Base-by-base conservation (phyloP, 495 filamentous ascomycete species). In the Evernia prunastri region DNA sequence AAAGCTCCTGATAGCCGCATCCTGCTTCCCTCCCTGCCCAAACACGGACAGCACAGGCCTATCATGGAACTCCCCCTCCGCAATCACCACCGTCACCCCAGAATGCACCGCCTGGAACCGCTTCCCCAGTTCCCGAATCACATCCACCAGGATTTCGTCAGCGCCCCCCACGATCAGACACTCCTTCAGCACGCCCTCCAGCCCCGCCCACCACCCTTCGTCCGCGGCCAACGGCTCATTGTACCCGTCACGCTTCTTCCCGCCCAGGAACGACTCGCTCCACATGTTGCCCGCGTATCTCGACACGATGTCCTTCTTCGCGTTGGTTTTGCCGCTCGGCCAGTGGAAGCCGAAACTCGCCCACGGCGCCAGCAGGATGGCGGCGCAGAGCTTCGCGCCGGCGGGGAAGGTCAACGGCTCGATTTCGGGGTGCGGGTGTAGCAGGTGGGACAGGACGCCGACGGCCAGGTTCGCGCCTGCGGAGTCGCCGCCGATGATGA, bases 391-490 rank as follows among this genome's bases (percentile, higher is more conserved):
- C 23, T 27, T 65, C 42, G 53, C 54, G 17, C 47, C 57, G 15
- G 20, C 23, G 0, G 25, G 17, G 36, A 67, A 23, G 15, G 20
- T 40, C 1, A 80, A 27, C 0, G 71, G 69, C 10, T 76, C 69
- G 59, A 85, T 77, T 5, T 75, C 73, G 0, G 82, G 78, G 65
- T 87, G 83, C 3, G 85, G 84, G 65, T 88, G 85, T 0, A 82
- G 72, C 4, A 87, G 72, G 64, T 89, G 86, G 10, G 81, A 75
- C 13, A 88, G 74, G 0, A 86, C 67, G 8, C 78, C 73, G 18
- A 84, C 65, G 29, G 77, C 74, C 8, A 89, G 73, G 66, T 88
- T 87, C 2, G 75, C 86, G 61, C 86, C 85, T 0, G 86, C 86
- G 3, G 84, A 87, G 71, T 89, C 86, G 15, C 86, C 86, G 33